Evolutionary conservation across 2,329 filamentous ascomycete species (phyloP).

Genomic region (Colletotrichum godetiae): DNA sequence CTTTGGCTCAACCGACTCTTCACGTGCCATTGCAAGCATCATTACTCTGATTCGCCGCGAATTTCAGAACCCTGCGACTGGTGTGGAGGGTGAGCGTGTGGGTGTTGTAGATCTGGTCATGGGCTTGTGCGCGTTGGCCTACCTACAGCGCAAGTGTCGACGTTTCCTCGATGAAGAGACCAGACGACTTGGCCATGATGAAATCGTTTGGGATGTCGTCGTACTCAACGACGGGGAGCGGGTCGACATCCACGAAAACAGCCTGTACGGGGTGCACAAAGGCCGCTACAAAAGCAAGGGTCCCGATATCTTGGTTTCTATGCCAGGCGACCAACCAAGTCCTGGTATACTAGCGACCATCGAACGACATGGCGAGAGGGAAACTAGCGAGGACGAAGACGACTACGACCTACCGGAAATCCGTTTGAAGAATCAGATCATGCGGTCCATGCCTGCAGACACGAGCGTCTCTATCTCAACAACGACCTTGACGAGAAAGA

Average conservation of each 20-base stretch:
- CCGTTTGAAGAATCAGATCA: slow-evolving; percentile 64
- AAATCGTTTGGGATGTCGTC: slow-evolving; percentile 75
- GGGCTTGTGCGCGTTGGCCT: slow-evolving; percentile 70
- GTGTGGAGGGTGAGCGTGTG: slow-evolving; percentile 68
- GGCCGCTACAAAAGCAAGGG: slow-evolving; percentile 39
- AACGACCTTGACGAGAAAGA: slow-evolving; percentile 69
- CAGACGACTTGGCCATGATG: slow-evolving; percentile 60
- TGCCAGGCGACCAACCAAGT: slow-evolving; percentile 37
- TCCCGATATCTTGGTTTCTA: slow-evolving; percentile 38
- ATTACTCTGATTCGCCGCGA: slow-evolving; percentile 72
- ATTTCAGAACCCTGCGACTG: slow-evolving; percentile 72
- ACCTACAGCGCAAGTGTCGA: slow-evolving; percentile 68
- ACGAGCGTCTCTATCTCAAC: slow-evolving; percentile 71
- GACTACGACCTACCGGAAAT: slow-evolving; percentile 59
- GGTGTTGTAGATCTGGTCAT: slow-evolving; percentile 71
- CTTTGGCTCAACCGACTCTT: slow-evolving; percentile 76
- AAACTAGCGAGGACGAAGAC: slow-evolving; percentile 44
- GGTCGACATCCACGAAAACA: slow-evolving; percentile 63
- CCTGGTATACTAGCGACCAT: slow-evolving; percentile 49
- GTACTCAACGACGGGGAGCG: slow-evolving; percentile 69
- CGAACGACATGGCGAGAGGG: slow-evolving; percentile 45
- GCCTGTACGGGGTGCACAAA: slow-evolving; percentile 45
- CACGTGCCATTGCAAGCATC: slow-evolving; percentile 74
- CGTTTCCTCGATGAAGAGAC: slow-evolving; percentile 62
- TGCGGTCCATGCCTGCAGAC: slow-evolving; percentile 64